Evolutionary conservation across 352 stramenopile species (phyloP).

Genomic region (Phytophthora litchii): DNA sequence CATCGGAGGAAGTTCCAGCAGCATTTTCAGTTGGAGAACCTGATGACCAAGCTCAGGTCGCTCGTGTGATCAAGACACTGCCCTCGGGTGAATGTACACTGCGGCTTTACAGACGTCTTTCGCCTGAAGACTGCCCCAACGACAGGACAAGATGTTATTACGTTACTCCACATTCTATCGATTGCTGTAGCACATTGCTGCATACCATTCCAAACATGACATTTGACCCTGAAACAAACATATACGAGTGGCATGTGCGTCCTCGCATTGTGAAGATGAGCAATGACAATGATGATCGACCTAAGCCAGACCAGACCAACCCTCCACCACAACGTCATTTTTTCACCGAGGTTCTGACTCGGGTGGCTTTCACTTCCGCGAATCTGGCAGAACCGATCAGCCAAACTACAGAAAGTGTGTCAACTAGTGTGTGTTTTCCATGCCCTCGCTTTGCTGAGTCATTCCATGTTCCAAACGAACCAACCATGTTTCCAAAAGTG

Average conservation of each 20-base stretch:
- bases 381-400: slow-evolving; percentile 16
- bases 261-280: neutral
- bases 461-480: slow-evolving; percentile 17
- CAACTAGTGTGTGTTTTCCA: neutral
- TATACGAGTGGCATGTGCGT: slow-evolving; percentile 31
- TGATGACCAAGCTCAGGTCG: slow-evolving; percentile 44
- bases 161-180: slow-evolving; percentile 48
- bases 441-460: slow-evolving; percentile 22
- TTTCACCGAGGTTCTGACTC: slow-evolving; percentile 39
- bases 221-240: slow-evolving; percentile 30
- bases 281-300: neutral
- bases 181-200: slow-evolving; percentile 43
- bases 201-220: slow-evolving; percentile 43
- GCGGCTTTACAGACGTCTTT: slow-evolving; percentile 40
- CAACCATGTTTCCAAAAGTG: slow-evolving; percentile 33
- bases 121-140: slow-evolving; percentile 1
- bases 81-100: slow-evolving; percentile 42
- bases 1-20: slow-evolving; percentile 18
- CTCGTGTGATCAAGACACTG: slow-evolving; percentile 36
- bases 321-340: slow-evolving; percentile 28
- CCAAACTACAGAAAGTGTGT: slow-evolving; percentile 4
- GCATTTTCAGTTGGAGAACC: slow-evolving; percentile 9
- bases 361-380: slow-evolving; percentile 34
- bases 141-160: slow-evolving; percentile 29
- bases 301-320: neutral